phyloP scores from a whole-genome alignment of 441 rosid genomes.

The Jatropha podagrica region DNA sequence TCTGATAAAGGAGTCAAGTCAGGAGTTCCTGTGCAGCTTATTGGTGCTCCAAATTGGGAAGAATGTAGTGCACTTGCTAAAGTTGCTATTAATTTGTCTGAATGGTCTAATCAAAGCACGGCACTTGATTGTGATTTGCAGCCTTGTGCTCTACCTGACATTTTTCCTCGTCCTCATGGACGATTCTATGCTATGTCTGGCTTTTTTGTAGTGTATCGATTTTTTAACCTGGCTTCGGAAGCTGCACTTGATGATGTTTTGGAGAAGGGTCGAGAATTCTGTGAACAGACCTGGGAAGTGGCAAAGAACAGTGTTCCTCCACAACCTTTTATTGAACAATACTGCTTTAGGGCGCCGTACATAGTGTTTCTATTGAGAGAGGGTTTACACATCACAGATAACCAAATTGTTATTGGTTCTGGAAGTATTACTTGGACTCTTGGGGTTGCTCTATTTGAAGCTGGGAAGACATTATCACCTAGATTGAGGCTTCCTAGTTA shows the following conservation, averaged over 20 bases:
- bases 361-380: slow-evolving; percentile 77
- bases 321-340: slow-evolving; percentile 97
- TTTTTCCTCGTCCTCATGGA: slow-evolving; percentile 80
- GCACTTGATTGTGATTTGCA: slow-evolving; percentile 85
- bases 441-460: slow-evolving; percentile 90
- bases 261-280: slow-evolving; percentile 83
- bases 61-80: slow-evolving; percentile 79
- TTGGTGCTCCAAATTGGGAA: slow-evolving; percentile 90
- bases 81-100: slow-evolving; percentile 82
- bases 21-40: slow-evolving; percentile 64
- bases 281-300: slow-evolving; percentile 75
- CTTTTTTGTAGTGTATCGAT: slow-evolving; percentile 87
- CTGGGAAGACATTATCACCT: slow-evolving; percentile 72
- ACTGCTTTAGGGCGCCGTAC: slow-evolving; percentile 98
- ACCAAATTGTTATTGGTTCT: slow-evolving; percentile 74
- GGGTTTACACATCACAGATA: slow-evolving; percentile 87
- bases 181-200: slow-evolving; percentile 94
- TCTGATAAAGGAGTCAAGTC: slow-evolving; percentile 52
- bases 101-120: slow-evolving; percentile 66
- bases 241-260: slow-evolving; percentile 91
- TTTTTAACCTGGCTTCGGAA: slow-evolving; percentile 77
- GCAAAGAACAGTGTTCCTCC: slow-evolving; percentile 87
- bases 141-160: slow-evolving; percentile 83
- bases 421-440: slow-evolving; percentile 98
- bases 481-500: slow-evolving; percentile 62